Evolutionary conservation across 1,284 basidiomycete species (phyloP), one percentile per base, ranked within the genome.

Genomic region (Ganoderma multipileum): DNA sequence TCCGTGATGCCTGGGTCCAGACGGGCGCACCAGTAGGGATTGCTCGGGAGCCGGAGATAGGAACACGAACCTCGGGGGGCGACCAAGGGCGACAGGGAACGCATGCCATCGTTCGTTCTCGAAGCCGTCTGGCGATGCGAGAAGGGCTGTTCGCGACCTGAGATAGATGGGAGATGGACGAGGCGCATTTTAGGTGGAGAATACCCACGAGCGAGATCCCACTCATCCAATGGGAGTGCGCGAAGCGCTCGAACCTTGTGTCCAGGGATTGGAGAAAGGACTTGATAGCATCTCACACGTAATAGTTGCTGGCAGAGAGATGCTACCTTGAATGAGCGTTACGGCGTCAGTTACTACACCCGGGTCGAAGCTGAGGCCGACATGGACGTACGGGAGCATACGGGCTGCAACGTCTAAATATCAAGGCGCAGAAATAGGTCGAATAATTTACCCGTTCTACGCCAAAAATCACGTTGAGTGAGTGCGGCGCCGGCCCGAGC

Each of bases 31-130:
- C 42, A 26, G 61, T 62, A 42, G 61, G 41, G 61, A 62, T 70
- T 70, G 68, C 63, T 72, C 67, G 71, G 68, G 36, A 58, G 67
- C 68, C 68, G 68, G 71, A 70, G 68, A 67, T 68, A 65, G 63
- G 57, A 54, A 55, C 62, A 39, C 41, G 67, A 65, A 70, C 18
- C 41, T 39, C n/a, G 59, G 62, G 70, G 64, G 68, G 67, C 38
- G 33, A 50, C 41, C 59, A 52, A 66, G 59, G 63, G 58, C 54
- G 54, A 39, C 61, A 54, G 63, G 57, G 65, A 50, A 47, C 63
- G 67, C 63, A 65, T 68, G 71, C 57, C 39, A 41, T 39, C 39
- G 33, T 33, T 36, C 47, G 64, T 72, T 68, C 66, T 68, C 63
- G 71, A 72, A 72, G 64, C 16, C 38, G 30, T 20, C 30, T 47